Evolutionary conservation across 352 stramenopile genomes (phyloP).

Genomic region (Phytopythium sindhum): DNA sequence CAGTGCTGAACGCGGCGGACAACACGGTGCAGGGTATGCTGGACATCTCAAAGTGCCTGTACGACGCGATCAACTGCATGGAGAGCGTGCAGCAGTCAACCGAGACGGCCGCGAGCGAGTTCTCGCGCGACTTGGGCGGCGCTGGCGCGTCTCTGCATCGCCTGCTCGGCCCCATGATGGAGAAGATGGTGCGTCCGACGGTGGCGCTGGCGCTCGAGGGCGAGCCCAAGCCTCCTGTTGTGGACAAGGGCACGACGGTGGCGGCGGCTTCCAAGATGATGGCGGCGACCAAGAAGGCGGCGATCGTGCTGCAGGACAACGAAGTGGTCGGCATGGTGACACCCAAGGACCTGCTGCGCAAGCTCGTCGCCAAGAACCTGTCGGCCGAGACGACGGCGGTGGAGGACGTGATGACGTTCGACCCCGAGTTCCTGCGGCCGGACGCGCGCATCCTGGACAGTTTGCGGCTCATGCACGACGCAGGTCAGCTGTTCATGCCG

Average conservation of each 20-base stretch:
- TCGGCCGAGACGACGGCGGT: constrained; percentile 72
- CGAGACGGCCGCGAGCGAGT: constrained; percentile 71
- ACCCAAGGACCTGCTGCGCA: constrained; percentile 82
- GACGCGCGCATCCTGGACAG: constrained; percentile 82
- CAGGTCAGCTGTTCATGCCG: constrained; percentile 82
- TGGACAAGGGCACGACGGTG: constrained; percentile 69
- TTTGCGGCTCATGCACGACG: constrained; percentile 83
- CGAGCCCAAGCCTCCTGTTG: constrained; percentile 73
- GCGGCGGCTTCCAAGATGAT: constrained; percentile 81
- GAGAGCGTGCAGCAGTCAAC: constrained; percentile 86
- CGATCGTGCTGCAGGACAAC: constrained; percentile 68
- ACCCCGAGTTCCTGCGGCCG: constrained; percentile 72
- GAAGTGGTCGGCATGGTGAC: constrained; percentile 84
- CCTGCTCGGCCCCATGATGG: constrained; percentile 82
- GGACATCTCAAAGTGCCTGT: constrained; percentile 89
- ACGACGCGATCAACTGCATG: constrained; percentile 85
- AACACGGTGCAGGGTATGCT: constrained; percentile 80
- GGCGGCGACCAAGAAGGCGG: constrained; percentile 80
- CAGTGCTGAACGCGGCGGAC: constrained; percentile 58
- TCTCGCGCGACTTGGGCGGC: constrained; percentile 66
- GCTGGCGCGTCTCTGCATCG: constrained; percentile 66
- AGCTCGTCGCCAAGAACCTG: constrained; percentile 80
- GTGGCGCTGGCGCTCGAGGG: constrained; percentile 79
- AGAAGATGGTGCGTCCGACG: constrained; percentile 87
- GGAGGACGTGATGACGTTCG: constrained; percentile 83